Evolutionary conservation across 2,329 filamentous ascomycete species (phyloP).

Genomic region (Elsinoe perseae): DNA sequence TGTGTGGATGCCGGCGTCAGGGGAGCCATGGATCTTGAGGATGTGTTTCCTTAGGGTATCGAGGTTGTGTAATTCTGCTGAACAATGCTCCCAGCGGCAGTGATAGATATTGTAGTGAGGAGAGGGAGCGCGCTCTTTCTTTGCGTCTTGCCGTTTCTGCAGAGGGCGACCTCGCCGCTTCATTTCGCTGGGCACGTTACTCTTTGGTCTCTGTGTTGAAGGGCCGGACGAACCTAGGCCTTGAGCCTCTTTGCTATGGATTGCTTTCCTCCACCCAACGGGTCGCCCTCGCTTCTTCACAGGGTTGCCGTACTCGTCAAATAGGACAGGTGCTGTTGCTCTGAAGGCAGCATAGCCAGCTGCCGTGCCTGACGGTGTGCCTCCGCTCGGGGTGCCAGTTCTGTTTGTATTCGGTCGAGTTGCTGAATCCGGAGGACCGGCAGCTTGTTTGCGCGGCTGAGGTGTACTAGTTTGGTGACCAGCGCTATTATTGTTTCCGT

Average conservation of each 20-base stretch:
- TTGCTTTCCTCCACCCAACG: constrained; percentile 42
- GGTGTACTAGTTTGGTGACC: background rate
- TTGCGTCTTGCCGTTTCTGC: constrained; percentile 3
- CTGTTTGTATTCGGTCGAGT: background rate
- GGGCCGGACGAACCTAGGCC: constrained; percentile 20
- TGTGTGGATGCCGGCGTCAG: constrained; percentile 31
- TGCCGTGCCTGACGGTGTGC: constrained; percentile 16
- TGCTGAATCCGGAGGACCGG: constrained; percentile 6
- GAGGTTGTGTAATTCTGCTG: constrained; percentile 54
- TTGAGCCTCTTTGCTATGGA: constrained; percentile 35
- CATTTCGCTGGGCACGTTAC: constrained; percentile 14
- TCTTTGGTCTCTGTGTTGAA: constrained; percentile 4
- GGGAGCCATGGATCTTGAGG: constrained; percentile 45
- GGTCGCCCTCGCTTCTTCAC: constrained; percentile 41
- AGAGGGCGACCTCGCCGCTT: constrained; percentile 13
- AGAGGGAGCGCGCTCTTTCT: constrained; percentile 10
- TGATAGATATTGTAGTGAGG: constrained; percentile 42
- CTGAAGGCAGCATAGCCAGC: constrained; percentile 40
- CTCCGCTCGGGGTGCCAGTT: background rate
- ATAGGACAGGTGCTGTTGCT: constrained; percentile 21
- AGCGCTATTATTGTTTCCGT: background rate
- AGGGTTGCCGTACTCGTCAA: constrained; percentile 28
- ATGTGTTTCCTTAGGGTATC: constrained; percentile 53
- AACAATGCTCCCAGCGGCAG: constrained; percentile 53
- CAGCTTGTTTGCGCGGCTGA: background rate